These are phyloP conservation scores for Paecilomyces sp. DNA, from an alignment of 2,329 filamentous ascomycete species.

Conservation along the genomic window DNA sequence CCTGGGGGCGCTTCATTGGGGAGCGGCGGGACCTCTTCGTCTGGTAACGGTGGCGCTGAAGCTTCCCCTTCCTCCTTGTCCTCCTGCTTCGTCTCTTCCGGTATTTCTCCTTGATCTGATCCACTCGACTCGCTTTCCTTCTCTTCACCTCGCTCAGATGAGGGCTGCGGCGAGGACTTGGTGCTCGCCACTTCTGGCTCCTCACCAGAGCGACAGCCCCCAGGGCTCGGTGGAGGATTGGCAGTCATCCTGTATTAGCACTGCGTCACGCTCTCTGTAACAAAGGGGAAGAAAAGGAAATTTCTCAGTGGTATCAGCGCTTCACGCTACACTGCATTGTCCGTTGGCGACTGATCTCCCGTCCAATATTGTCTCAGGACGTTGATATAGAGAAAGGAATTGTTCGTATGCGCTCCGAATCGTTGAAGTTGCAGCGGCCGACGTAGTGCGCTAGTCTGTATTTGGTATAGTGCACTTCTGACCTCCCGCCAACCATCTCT, in stretches of 20 bases:
- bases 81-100: slow-evolving; percentile 1
- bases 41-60: slow-evolving; percentile 33
- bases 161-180: background rate
- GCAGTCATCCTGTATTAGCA: slow-evolving; percentile 9
- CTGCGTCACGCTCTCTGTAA: background rate
- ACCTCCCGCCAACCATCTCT: background rate
- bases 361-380: background rate
- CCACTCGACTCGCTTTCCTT: slow-evolving; percentile 5
- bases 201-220: background rate
- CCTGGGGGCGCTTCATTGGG: slow-evolving; percentile 47
- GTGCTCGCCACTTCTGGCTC: background rate
- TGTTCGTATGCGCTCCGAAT: background rate
- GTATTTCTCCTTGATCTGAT: slow-evolving; percentile 2
- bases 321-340: background rate
- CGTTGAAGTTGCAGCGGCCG: background rate
- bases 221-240: background rate
- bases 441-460: background rate
- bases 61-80: slow-evolving; percentile 12
- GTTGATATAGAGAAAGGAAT: background rate
- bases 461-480: background rate
- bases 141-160: slow-evolving; percentile 3
- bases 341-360: background rate
- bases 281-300: background rate
- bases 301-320: background rate
- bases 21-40: slow-evolving; percentile 38